Evolutionary conservation across 2,329 filamentous ascomycete species (phyloP).

Genomic region (Hymenotorrendiella dingleyae): DNA sequence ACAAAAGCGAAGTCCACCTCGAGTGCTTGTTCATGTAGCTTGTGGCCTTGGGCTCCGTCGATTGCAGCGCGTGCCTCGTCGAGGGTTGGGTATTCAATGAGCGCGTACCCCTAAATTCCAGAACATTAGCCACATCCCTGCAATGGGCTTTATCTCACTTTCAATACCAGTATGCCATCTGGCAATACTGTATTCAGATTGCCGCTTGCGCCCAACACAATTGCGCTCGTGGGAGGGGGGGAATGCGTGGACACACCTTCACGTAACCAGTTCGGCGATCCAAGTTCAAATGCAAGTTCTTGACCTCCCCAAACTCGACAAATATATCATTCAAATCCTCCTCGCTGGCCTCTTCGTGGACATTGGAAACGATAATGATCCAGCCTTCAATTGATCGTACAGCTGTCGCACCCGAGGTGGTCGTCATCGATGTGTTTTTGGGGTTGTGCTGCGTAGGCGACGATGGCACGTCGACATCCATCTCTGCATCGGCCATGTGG

Average conservation of each 20-base stretch:
- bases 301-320: constrained; percentile 79
- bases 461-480: constrained; percentile 36
- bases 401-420: constrained; percentile 67
- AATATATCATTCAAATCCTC: constrained; percentile 78
- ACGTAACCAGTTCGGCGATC: constrained; percentile 80
- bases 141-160: no score
- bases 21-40: constrained; percentile 76
- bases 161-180: neutral
- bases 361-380: constrained; percentile 82
- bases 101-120: constrained; percentile 62
- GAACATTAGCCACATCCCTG: constrained; percentile 3
- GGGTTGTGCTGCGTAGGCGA: constrained; percentile 44
- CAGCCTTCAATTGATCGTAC: constrained; percentile 85
- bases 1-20: constrained; percentile 83
- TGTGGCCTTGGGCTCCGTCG: constrained; percentile 68
- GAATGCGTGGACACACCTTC: constrained; percentile 50
- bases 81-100: constrained; percentile 78
- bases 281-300: constrained; percentile 79
- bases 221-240: no score
- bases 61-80: constrained; percentile 77
- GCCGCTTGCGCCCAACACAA: no score
- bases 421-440: constrained; percentile 63
- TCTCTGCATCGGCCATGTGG: constrained; percentile 40
- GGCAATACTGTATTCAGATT: neutral
- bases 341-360: constrained; percentile 82